A percentile compares a stretch with the other conserved stretches of the same genome.
These are phyloP conservation scores for Eucalyptus erythrocorys DNA, from an alignment of 345 rosid species.

Conservation along the genomic window DNA sequence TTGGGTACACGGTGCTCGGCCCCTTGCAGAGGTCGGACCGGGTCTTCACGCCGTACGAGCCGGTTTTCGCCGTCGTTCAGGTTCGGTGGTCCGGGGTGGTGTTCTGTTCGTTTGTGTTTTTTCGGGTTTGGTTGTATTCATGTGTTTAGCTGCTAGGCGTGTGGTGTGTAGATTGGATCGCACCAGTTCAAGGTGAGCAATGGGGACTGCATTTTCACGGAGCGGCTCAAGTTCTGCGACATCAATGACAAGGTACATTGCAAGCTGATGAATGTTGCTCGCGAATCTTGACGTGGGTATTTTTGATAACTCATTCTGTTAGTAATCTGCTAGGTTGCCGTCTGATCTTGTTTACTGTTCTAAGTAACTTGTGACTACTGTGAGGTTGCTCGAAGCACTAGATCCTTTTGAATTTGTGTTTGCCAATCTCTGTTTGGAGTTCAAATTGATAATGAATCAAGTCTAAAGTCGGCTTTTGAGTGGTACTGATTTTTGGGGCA, in stretches of 20 bases:
- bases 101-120: not conserved
- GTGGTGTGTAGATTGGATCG: conserved; percentile 55
- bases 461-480: not conserved
- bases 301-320: not conserved
- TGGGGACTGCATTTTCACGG: conserved; percentile 68
- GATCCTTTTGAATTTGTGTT: not conserved
- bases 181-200: conserved; percentile 97
- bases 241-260: conserved; percentile 72
- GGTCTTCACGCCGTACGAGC: conserved; percentile 59
- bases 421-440: not conserved
- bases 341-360: accelerated
- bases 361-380: not conserved
- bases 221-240: conserved; percentile 86
- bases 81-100: conserved; percentile 6
- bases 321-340: not conserved
- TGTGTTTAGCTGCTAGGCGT: not conserved
- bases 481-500: not conserved
- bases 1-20: conserved; percentile 76
- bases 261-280: not conserved
- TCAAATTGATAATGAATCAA: not conserved
- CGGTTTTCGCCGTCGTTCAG: conserved; percentile 89
- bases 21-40: conserved; percentile 45
- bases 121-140: not conserved
- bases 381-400: not conserved
- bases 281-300: not conserved